Evolutionary conservation across 495 filamentous ascomycete species (phyloP).

Genomic region (Clavariopsis aquatica): DNA sequence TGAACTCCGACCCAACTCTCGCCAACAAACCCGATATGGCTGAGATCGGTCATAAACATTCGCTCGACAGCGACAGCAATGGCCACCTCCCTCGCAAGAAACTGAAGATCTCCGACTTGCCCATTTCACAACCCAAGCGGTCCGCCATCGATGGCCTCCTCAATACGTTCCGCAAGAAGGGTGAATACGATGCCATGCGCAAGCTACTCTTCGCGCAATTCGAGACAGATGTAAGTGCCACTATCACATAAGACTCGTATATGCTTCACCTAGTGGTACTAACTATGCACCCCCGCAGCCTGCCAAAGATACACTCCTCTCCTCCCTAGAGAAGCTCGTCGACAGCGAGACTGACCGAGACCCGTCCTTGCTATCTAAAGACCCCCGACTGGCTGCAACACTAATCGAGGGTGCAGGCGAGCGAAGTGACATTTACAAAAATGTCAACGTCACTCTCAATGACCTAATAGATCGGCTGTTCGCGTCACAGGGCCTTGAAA

Average conservation of each 20-base stretch:
- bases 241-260: neutral
- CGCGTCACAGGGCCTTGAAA: constrained; percentile 58
- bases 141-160: constrained; percentile 74
- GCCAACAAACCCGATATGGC: constrained; percentile 31
- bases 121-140: constrained; percentile 69
- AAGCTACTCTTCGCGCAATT: constrained; percentile 82
- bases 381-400: constrained; percentile 75
- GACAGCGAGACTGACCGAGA: constrained; percentile 82
- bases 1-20: neutral
- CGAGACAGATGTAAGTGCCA: constrained; percentile 64
- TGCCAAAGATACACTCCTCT: constrained; percentile 65
- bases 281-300: constrained; percentile 51
- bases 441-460: constrained; percentile 67
- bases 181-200: constrained; percentile 79
- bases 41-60: constrained; percentile 27
- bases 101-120: constrained; percentile 83
- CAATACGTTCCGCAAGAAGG: constrained; percentile 87
- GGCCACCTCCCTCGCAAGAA: constrained; percentile 55
- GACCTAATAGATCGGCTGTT: constrained; percentile 65
- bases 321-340: constrained; percentile 67
- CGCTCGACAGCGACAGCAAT: constrained; percentile 30
- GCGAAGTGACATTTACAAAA: constrained; percentile 76
- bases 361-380: constrained; percentile 70
- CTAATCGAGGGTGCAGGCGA: constrained; percentile 86
- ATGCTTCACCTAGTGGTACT: neutral